A percentile compares a stretch with the other conserved stretches of the same genome.
These are phyloP conservation scores for Beauveria medogensis DNA, from an alignment of 2,329 filamentous ascomycete species.

Conservation along the genomic window DNA sequence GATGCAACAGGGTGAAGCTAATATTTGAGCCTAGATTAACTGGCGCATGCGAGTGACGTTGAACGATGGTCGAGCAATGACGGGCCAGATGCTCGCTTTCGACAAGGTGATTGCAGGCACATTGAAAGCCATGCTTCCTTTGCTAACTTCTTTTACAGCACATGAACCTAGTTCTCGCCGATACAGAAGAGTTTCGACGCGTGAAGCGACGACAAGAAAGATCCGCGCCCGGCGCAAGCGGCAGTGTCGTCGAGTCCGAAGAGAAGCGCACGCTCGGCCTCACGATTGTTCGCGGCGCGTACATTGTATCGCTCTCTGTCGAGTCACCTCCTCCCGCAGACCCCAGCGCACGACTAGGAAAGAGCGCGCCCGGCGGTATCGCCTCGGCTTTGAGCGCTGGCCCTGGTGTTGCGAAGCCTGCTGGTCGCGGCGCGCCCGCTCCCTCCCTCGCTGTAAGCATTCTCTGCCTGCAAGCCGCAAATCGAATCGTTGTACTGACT, in stretches of 20 bases:
- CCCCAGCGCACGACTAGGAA: constrained; percentile 80
- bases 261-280: constrained; percentile 97
- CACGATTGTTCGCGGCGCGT: constrained; percentile 86
- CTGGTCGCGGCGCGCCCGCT: constrained; percentile 72
- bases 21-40: constrained; percentile 66
- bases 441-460: constrained; percentile 62
- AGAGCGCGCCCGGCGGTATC: constrained; percentile 59
- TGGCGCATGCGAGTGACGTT: constrained; percentile 97
- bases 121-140: not conserved
- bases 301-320: constrained; percentile 90
- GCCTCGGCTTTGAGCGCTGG: constrained; percentile 69
- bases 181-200: constrained; percentile 95
- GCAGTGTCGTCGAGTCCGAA: constrained; percentile 72
- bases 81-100: constrained; percentile 95
- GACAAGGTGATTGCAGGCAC: constrained; percentile 63
- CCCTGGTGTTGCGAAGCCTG: constrained; percentile 83
- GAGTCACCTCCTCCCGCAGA: constrained; percentile 94
- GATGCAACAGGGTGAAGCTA: not conserved
- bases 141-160: constrained; percentile 48
- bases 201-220: constrained; percentile 80
- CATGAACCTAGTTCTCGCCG: constrained; percentile 98
- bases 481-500: constrained; percentile 15
- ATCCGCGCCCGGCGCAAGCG: constrained; percentile 46
- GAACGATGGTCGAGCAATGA: constrained; percentile 92
- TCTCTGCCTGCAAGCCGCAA: not conserved